phyloP scores from a whole-genome alignment of 306 rosid genomes.

The Gynostemma pentaphyllum region DNA sequence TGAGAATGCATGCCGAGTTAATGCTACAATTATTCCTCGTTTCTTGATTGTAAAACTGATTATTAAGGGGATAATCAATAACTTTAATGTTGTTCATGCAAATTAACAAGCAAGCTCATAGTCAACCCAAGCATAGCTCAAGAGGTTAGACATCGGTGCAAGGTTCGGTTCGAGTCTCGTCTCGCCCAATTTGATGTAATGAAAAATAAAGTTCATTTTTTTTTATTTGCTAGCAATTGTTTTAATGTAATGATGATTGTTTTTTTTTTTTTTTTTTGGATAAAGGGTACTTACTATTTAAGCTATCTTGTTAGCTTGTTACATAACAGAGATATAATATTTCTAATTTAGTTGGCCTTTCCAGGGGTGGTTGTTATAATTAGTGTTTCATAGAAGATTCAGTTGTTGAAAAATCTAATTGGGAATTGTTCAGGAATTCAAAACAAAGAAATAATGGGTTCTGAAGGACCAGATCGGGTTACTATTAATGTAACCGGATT shows the following conservation, averaged over 20 bases:
- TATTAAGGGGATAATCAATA: background rate
- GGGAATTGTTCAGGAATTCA: constrained; percentile 55
- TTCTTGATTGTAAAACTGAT: no score
- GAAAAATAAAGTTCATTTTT: no score
- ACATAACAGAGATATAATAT: background rate
- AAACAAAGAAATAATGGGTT: constrained; percentile 53
- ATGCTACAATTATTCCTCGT: background rate
- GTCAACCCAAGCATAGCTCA: no score
- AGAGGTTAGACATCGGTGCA: no score
- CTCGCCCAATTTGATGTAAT: no score
- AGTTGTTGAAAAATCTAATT: constrained; percentile 17
- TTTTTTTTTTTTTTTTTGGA: no score
- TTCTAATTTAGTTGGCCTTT: background rate
- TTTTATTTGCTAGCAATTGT: no score
- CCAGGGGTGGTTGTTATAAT: background rate
- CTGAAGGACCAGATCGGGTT: constrained; percentile 63
- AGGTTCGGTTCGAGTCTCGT: no score
- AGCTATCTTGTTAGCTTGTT: background rate
- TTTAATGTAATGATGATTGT: no score
- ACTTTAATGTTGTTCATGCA: background rate
- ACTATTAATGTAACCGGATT: constrained; percentile 75
- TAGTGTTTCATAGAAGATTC: background rate
- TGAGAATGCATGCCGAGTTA: background rate
- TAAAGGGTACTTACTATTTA: no score
- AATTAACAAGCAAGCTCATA: background rate